Percentiles rank a stretch among this genome's conserved stretches.
Evolutionary conservation across 345 rosid species (phyloP).

Genomic region (Mallotus nudiflorus): DNA sequence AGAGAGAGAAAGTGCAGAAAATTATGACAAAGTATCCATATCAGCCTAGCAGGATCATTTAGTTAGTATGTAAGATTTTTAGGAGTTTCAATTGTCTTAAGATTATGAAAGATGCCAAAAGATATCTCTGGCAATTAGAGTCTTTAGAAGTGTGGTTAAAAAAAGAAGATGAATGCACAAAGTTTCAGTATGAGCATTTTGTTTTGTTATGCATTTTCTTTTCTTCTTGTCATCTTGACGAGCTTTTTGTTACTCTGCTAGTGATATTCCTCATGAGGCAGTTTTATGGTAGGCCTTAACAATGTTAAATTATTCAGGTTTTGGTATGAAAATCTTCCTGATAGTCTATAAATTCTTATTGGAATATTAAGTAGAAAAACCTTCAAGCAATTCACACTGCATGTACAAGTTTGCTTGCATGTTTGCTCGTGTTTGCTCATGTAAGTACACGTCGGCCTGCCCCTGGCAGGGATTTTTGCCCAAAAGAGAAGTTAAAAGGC

Average conservation of each 20-base stretch:
- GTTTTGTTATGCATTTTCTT: not conserved
- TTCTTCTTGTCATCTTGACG: not conserved
- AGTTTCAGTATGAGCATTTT: not conserved
- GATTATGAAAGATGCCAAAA: not conserved
- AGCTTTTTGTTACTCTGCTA: not conserved
- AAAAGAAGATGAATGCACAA: not conserved
- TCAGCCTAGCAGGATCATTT: not conserved
- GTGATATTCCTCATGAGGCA: not conserved
- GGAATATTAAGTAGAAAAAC: not conserved
- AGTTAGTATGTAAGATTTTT: not conserved
- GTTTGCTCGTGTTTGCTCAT: not conserved
- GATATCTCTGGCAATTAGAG: not conserved
- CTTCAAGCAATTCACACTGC: not conserved
- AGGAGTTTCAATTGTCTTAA: not conserved
- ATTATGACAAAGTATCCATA: not conserved
- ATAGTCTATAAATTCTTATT: not conserved
- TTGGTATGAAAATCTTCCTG: not conserved
- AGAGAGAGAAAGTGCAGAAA: not conserved
- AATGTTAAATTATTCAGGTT: constrained; percentile 3
- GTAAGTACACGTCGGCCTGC: no score
- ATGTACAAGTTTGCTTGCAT: not conserved
- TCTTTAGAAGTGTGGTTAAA: not conserved
- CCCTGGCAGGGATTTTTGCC: not conserved
- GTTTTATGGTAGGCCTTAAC: constrained; percentile 2
- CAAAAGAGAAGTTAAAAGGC: not conserved